These are phyloP conservation scores for Claviceps fusiformis DNA, from an alignment of 2,329 filamentous ascomycete genomes.

Conservation along the genomic window DNA sequence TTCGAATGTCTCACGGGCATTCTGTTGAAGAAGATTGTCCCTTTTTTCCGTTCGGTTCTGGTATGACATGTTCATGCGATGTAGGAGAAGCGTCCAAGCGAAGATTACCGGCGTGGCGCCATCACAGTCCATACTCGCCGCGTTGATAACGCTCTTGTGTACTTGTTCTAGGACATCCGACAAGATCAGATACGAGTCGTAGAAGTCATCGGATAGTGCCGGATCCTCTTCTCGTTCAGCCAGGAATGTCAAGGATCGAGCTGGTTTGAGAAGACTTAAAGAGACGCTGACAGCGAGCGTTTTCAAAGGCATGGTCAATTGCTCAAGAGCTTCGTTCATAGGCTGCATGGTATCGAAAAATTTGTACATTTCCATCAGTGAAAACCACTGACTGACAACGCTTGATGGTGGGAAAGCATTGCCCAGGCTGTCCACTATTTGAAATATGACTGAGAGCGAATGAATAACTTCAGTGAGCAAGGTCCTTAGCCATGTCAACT, in stretches of 20 bases:
- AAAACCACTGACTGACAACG: slow-evolving; percentile 58
- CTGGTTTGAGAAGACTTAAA: slow-evolving; percentile 55
- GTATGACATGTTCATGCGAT: slow-evolving; percentile 52
- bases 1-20: slow-evolving; percentile 43
- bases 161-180: slow-evolving; percentile 57
- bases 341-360: slow-evolving; percentile 54
- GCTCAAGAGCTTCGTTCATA: slow-evolving; percentile 27
- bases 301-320: slow-evolving; percentile 51
- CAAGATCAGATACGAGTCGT: slow-evolving; percentile 53
- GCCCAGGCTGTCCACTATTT: slow-evolving; percentile 49
- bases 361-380: slow-evolving; percentile 50
- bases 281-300: slow-evolving; percentile 58
- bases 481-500: slow-evolving; percentile 46
- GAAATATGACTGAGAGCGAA: slow-evolving; percentile 58
- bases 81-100: slow-evolving; percentile 67
- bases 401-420: slow-evolving; percentile 42
- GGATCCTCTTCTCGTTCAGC: slow-evolving; percentile 25
- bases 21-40: slow-evolving; percentile 44
- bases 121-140: slow-evolving; percentile 40
- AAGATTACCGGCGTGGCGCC: slow-evolving; percentile 63
- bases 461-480: slow-evolving; percentile 60
- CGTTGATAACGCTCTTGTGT: slow-evolving; percentile 54
- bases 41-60: slow-evolving; percentile 47
- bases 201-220: slow-evolving; percentile 20
- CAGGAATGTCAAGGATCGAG: slow-evolving; percentile 34